phyloP scores from a whole-genome alignment of 148 eudicot genomes.

The Amaranthus palmeri region DNA sequence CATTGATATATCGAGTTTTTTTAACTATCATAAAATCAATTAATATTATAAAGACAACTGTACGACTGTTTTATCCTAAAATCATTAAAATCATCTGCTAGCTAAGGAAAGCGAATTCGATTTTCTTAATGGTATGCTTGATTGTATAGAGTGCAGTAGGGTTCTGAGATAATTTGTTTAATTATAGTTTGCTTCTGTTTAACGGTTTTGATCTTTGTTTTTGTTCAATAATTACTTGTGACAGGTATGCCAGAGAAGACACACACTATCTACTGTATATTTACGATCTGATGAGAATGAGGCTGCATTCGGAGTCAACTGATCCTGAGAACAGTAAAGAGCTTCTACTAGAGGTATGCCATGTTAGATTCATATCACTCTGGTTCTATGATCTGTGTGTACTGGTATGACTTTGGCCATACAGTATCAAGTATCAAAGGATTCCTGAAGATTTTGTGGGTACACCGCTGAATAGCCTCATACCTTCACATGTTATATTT shows the following conservation, averaged over 20 bases:
- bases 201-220: neutral
- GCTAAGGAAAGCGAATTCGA: too few relatives aligned
- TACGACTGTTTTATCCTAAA: too few relatives aligned
- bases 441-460: too few relatives aligned
- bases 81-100: too few relatives aligned
- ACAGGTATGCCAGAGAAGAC: slow-evolving; percentile 96
- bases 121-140: too few relatives aligned
- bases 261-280: slow-evolving; percentile 88
- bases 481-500: too few relatives aligned
- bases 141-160: neutral
- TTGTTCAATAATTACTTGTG: neutral
- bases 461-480: too few relatives aligned
- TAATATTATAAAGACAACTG: too few relatives aligned
- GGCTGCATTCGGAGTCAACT: slow-evolving; percentile 46
- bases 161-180: neutral
- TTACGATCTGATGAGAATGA: slow-evolving; percentile 68
- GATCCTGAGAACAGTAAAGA: slow-evolving; percentile 48
- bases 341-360: slow-evolving; percentile 57
- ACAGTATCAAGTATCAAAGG: too few relatives aligned
- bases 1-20: too few relatives aligned
- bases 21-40: too few relatives aligned
- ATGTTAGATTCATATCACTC: neutral
- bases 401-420: too few relatives aligned
- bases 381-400: neutral
- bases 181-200: slow-evolving; percentile 8